These are phyloP conservation scores for Bromus sterilis DNA, from an alignment of 176 grass and related monocot genomes.

Conservation along the genomic window DNA sequence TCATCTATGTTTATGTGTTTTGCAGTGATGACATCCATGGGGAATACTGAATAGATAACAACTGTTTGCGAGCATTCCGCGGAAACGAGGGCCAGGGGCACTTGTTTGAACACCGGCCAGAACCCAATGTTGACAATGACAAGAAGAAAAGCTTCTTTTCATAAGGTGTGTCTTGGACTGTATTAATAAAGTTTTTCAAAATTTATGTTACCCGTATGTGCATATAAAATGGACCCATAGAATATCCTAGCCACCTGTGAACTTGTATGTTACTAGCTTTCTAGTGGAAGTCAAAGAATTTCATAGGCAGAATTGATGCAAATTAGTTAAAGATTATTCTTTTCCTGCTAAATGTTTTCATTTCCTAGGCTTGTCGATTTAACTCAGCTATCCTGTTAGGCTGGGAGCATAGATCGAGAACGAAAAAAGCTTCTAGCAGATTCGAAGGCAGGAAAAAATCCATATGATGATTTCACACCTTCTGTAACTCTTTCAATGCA, in stretches of 20 bases:
- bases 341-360: neutral
- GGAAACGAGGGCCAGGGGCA: constrained; percentile 57
- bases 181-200: neutral
- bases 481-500: constrained; percentile 43
- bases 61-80: too few species aligned
- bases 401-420: constrained; percentile 69
- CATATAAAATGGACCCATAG: neutral
- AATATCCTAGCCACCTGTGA: neutral
- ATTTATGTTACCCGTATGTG: neutral
- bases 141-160: constrained; percentile 69
- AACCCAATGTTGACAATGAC: constrained; percentile 50
- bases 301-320: neutral
- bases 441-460: constrained; percentile 84
- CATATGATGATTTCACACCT: constrained; percentile 80
- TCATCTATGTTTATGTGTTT: too few species aligned
- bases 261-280: neutral
- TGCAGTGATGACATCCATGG: too few species aligned
- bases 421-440: constrained; percentile 73
- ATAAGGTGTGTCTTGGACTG: constrained; percentile 41
- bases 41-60: too few species aligned
- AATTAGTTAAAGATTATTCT: neutral
- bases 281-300: neutral
- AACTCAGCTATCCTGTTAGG: constrained; percentile 89
- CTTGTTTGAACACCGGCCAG: constrained; percentile 76
- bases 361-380: constrained; percentile 45